Percentiles rank a stretch among this genome's conserved stretches.
phyloP scores from a whole-genome alignment of 2,329 filamentous ascomycete species.

The Cryphonectria radicalis region DNA sequence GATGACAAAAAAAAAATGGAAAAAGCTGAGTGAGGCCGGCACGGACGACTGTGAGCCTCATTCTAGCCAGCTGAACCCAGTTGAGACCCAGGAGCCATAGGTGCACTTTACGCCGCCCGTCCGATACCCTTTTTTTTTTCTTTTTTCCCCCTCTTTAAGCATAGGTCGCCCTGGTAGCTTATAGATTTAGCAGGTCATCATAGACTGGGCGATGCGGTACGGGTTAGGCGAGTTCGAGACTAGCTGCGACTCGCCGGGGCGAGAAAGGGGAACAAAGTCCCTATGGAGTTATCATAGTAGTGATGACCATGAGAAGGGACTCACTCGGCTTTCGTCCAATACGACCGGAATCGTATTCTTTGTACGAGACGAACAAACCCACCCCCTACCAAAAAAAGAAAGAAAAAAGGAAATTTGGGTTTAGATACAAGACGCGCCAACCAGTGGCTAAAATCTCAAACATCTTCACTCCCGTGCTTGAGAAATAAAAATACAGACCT shows the following conservation, averaged over 20 bases:
- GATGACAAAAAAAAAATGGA: neutral
- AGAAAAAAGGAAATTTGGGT: neutral
- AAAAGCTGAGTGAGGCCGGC: constrained; percentile 20
- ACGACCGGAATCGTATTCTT: neutral
- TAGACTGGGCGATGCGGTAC: neutral
- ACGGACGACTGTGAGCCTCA: constrained; percentile 30
- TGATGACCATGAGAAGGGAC: neutral
- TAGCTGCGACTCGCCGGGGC: constrained; percentile 13
- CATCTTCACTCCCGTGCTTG: neutral
- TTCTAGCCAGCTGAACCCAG: neutral
- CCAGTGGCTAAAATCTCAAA: constrained; percentile 26
- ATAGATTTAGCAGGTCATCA: constrained; percentile 2
- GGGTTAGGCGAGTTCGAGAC: constrained; percentile 16
- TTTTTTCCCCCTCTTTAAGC: neutral
- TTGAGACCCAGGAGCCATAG: neutral
- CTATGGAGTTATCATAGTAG: neutral
- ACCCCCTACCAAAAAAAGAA: neutral
- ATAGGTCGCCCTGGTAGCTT: neutral
- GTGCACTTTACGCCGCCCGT: neutral
- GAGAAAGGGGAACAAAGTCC: neutral
- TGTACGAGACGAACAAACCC: neutral
- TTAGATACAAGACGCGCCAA: constrained; percentile 8
- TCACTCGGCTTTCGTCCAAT: neutral
- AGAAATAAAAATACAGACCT: neutral
- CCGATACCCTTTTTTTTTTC: neutral